Conservation (phyloP, 2,329 filamentous ascomycete species). For the Fusarium sp. region DNA sequence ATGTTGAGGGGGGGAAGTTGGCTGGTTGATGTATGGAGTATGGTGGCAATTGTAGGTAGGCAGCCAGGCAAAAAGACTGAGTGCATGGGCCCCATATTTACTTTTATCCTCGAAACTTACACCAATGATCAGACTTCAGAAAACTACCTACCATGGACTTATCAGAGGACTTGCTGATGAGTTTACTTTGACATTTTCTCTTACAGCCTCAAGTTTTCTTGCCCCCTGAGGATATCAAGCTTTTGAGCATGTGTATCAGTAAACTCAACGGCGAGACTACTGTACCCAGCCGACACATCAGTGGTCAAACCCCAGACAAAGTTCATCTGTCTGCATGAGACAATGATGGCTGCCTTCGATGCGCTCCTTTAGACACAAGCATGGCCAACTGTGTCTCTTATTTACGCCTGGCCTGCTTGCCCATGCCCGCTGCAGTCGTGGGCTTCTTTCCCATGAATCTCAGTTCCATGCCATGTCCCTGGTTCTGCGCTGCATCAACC, state of each 20-base stretch:
- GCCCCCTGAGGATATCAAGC: neutral
- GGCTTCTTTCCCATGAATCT: neutral
- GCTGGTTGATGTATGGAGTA: neutral
- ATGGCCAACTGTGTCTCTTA: neutral
- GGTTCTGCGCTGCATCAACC: neutral
- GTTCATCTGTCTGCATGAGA: neutral
- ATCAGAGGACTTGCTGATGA: neutral
- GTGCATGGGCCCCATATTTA: neutral
- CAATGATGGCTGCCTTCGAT: neutral
- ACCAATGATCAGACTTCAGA: neutral
- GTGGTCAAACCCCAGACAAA: too few species aligned
- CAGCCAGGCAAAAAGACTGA: neutral
- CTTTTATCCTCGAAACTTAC: neutral
- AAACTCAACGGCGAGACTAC: neutral
- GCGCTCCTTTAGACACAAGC: neutral
- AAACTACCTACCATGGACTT: neutral
- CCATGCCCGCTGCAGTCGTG: too few species aligned
- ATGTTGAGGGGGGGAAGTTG: neutral
- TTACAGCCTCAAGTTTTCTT: neutral
- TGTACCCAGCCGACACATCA: neutral
- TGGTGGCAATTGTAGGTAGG: constrained; percentile 35
- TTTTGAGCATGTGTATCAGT: neutral
- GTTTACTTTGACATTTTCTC: neutral
- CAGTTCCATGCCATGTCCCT: too few species aligned
- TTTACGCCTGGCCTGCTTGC: neutral